These are phyloP conservation scores for Blastomyces parvus DNA, from an alignment of 2,329 filamentous ascomycete genomes.

Conservation along the genomic window DNA sequence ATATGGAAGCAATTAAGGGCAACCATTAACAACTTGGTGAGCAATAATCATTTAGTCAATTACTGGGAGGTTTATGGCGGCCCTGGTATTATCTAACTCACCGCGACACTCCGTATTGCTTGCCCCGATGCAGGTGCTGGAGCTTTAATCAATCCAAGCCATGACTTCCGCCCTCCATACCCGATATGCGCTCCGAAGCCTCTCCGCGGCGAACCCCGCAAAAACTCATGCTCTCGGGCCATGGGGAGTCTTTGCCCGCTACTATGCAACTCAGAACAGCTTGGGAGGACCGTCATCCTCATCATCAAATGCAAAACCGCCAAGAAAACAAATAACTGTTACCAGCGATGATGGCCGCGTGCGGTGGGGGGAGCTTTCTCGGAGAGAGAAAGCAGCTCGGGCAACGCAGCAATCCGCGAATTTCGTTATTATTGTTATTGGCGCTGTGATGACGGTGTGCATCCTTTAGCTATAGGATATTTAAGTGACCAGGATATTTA, in stretches of 20 bases:
- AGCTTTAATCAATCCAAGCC: neutral
- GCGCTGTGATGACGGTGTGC: conserved; percentile 64
- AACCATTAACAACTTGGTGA: neutral
- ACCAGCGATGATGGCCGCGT: conserved; percentile 79
- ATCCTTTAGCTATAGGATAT: neutral
- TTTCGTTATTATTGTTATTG: conserved; percentile 64
- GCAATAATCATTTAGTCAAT: neutral
- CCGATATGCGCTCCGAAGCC: conserved; percentile 20
- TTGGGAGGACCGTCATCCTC: conserved; percentile 26
- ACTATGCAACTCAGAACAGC: conserved; percentile 52
- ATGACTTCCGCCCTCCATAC: conserved; percentile 2
- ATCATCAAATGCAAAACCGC: conserved; percentile 34
- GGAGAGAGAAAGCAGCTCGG: conserved; percentile 67
- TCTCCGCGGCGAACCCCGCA: conserved; percentile 26
- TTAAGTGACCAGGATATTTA: conserved; percentile 10
- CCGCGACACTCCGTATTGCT: neutral
- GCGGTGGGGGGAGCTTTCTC: conserved; percentile 67
- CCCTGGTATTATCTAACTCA: neutral
- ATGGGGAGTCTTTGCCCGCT: conserved; percentile 31
- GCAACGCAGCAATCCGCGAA: conserved; percentile 90
- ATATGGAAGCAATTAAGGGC: neutral
- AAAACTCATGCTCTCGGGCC: conserved; percentile 8
- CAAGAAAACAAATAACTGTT: conserved; percentile 64
- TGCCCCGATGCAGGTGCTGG: neutral
- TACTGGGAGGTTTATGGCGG: neutral